Evolutionary conservation across 139 green algal genomes (phyloP).

Genomic region (Coelastrella sp.): DNA sequence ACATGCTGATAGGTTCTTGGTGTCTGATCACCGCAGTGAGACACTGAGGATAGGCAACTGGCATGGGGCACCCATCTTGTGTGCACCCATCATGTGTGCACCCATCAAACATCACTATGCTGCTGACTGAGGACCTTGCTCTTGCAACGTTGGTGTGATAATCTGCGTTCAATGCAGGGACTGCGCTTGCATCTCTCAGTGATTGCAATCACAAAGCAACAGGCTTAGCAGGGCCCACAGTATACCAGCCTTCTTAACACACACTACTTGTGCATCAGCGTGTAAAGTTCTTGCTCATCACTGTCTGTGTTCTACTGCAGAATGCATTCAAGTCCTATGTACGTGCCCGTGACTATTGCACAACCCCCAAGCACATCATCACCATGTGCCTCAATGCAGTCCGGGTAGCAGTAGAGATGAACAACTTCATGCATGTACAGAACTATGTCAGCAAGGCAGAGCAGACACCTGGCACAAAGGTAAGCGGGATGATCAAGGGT

Average conservation of each 20-base stretch:
- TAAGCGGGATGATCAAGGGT: neutral
- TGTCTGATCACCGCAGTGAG: too few relatives aligned
- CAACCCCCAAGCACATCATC: slow-evolving; percentile 85
- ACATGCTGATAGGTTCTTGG: too few relatives aligned
- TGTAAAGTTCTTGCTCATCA: neutral
- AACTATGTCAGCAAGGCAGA: slow-evolving; percentile 93
- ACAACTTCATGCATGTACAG: slow-evolving; percentile 86
- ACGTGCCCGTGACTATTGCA: slow-evolving; percentile 94
- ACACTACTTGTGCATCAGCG: neutral
- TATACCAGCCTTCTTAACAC: neutral
- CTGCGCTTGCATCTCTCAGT: too few relatives aligned
- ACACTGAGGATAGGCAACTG: too few relatives aligned
- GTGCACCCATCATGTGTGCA: too few relatives aligned
- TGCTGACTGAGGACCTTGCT: too few relatives aligned
- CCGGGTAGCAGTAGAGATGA: slow-evolving; percentile 80
- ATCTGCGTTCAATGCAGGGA: too few relatives aligned
- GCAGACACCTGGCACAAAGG: slow-evolving; percentile 63
- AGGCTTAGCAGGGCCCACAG: too few relatives aligned
- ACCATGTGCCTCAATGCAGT: slow-evolving; percentile 92
- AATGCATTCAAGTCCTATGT: slow-evolving; percentile 93
- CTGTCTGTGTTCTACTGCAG: slow-evolving; percentile 50
- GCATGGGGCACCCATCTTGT: too few relatives aligned
- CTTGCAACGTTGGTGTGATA: too few relatives aligned
- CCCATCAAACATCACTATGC: too few relatives aligned
- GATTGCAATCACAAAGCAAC: too few relatives aligned